Base-by-base conservation (phyloP, 1,139 yeast genomes). In the Pichia sp. region DNA sequence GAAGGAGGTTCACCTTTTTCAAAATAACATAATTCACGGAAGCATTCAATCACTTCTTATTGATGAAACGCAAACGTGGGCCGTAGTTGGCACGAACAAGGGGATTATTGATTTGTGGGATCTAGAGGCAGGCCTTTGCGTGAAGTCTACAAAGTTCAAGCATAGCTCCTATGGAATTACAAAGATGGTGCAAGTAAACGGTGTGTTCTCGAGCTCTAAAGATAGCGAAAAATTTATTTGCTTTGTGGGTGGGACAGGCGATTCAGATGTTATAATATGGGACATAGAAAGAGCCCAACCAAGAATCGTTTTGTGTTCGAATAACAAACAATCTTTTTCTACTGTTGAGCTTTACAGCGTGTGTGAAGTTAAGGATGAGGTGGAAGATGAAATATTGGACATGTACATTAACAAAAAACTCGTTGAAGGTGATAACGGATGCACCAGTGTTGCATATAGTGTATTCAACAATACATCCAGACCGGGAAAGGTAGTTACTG, bases 71-170 rank as follows among this genome's bases (percentile, higher is more conserved):
- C 73, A 72, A 44, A 66, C 70, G 7, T 88, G 96, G 91, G 61
- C 87, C 3, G 66, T 89, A 4, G 65, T 85, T 2, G 97, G 96
- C 0, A 87, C 97, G 0, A 72, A 79, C 1, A 77, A 76, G 44
- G 98, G 98, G 1, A 70, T 83, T 0, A 65, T 93, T 31, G 82
- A 82, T 56, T 67, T 93, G 21, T 90, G 96, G 96, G 97, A 91
- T 66, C 60, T 87, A 43, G 72, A 96, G 51, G 88, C 89, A 64
- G 74, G 74, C 40, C 59, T 85, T 0, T 69, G 79, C 46, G 71
- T 87, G 28, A 83, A 79, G 55, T 72, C 84, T 1, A 87, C 90
- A 83, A 75, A 76, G 7, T 73, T 85, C 46, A 75, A 74, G 16
- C 72, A 74, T 16, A 69, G 74, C 2, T 66, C 67, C 25, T 64